phyloP scores from a whole-genome alignment of 2,329 filamentous ascomycete species.

The Helminthosporium solani region DNA sequence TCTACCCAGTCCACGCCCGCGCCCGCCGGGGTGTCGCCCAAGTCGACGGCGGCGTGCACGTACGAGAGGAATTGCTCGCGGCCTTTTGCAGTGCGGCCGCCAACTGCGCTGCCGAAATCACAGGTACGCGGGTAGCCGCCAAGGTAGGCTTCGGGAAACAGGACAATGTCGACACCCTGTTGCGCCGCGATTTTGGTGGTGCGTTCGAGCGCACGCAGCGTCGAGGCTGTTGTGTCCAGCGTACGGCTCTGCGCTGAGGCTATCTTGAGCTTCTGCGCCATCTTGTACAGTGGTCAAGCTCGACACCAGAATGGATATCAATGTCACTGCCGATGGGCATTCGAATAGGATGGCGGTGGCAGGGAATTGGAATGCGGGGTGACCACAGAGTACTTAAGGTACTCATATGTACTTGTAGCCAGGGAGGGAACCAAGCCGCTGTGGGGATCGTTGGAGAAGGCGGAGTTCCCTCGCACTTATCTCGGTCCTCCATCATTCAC shows the following conservation, averaged over 20 bases:
- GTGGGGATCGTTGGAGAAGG: too few relatives aligned
- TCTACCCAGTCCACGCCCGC: conserved; percentile 72
- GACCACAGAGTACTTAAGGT: too few relatives aligned
- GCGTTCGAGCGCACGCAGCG: conserved; percentile 64
- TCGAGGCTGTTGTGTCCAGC: conserved; percentile 53
- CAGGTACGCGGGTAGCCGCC: conserved; percentile 87
- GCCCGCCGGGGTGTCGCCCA: conserved; percentile 74
- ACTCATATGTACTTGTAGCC: too few relatives aligned
- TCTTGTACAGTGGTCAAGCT: too few relatives aligned
- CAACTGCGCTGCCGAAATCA: conserved; percentile 73
- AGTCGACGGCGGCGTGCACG: conserved; percentile 75
- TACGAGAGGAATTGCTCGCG: conserved; percentile 82
- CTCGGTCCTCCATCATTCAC: too few relatives aligned
- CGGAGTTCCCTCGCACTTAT: too few relatives aligned
- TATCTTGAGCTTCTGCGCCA: conserved; percentile 50
- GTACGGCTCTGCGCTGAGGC: conserved; percentile 53
- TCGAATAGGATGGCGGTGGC: too few relatives aligned
- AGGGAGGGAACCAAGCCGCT: too few relatives aligned
- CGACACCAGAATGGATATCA: too few relatives aligned
- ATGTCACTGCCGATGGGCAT: too few relatives aligned
- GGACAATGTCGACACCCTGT: conserved; percentile 65
- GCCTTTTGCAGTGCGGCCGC: conserved; percentile 65
- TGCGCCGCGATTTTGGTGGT: conserved; percentile 66
- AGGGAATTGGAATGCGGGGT: too few relatives aligned
- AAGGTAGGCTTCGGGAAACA: conserved; percentile 90